Evolutionary conservation across 2,329 filamentous ascomycete species (phyloP).

Genomic region (Diaporthe ampelina): DNA sequence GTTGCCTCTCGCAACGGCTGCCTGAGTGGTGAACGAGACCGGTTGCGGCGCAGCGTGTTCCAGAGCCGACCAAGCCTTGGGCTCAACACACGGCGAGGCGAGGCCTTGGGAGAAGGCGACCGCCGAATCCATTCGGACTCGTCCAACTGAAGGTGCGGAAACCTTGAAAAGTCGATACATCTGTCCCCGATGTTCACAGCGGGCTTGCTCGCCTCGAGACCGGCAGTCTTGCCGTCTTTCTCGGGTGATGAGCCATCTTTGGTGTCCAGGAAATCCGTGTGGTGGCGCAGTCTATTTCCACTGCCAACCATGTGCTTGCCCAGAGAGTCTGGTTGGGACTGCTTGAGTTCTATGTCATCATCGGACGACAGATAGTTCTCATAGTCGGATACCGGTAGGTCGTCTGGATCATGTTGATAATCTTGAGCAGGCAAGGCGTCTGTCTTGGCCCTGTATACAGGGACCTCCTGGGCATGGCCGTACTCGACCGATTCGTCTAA

Average conservation of each 20-base stretch:
- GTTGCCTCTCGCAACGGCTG: background rate
- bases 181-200: background rate
- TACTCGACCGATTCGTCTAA: constrained; percentile 39
- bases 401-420: background rate
- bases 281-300: constrained; percentile 1
- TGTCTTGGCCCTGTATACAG: constrained; percentile 23
- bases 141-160: constrained; percentile 36
- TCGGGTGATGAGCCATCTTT: background rate
- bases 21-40: constrained; percentile 38
- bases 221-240: background rate
- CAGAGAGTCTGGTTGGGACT: background rate
- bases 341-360: background rate
- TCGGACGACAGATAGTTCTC: constrained; percentile 7
- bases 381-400: constrained; percentile 35
- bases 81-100: constrained; percentile 35
- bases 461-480: constrained; percentile 36
- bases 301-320: constrained; percentile 6
- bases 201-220: background rate
- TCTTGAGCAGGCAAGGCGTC: background rate
- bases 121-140: constrained; percentile 38
- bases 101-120: constrained; percentile 36
- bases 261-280: background rate
- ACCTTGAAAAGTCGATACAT: constrained; percentile 35
- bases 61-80: constrained; percentile 38
- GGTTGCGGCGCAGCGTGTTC: constrained; percentile 38